Evolutionary conservation across 2,329 filamentous ascomycete genomes (phyloP), one percentile per base, ranked within the genome.

Genomic region (Botryotinia globosa): DNA sequence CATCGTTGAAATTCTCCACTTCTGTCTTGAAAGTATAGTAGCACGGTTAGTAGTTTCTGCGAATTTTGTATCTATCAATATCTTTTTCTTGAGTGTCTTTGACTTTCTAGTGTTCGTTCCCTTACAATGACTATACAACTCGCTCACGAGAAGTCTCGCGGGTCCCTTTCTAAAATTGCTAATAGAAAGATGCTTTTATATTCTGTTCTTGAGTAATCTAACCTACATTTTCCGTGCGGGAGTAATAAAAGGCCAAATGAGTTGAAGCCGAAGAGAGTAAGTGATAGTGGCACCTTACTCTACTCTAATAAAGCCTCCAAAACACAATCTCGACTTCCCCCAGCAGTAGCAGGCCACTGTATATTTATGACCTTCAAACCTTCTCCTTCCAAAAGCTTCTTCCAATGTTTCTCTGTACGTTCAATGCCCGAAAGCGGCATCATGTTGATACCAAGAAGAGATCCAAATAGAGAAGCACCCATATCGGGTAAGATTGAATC

Each of bases 361-460:
- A 78, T 59, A 61, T 74, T 75, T 29, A 75, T 72, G 61, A 75
- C 29, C n/a, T 75, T 68, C 37, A 77, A 62, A 25, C 74, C 75
- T 29, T 67, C 73, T 48, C 58, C 62, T 14, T 68, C 72, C 20
- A 77, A 58, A 29, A 77, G 45, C 42, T 64, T 69, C 58, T 76
- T 71, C 83, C 83, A 84, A 68, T 84, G 79, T 4, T 70, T 74
- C 9, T 77, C 70, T 0, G 82, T 83, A 5, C 83, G 79, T 76
- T 85, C 83, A 42, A 78, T 78, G 0, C 80, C 69, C 22, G 45
- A 64, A 12, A 69, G 34, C 9, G 64, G 22, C 56, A 73, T 73
- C 65, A 69, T 73, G 51, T 69, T 73, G n/a, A 73, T 51, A 56
- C 69, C 71, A 12, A 69, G 63, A 42, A 62, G 45, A 51, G 39